Percentiles rank a stretch among this genome's conserved stretches.
Evolutionary conservation across 2,329 filamentous ascomycete species (phyloP).

Genomic region (Penicillium digitatum): DNA sequence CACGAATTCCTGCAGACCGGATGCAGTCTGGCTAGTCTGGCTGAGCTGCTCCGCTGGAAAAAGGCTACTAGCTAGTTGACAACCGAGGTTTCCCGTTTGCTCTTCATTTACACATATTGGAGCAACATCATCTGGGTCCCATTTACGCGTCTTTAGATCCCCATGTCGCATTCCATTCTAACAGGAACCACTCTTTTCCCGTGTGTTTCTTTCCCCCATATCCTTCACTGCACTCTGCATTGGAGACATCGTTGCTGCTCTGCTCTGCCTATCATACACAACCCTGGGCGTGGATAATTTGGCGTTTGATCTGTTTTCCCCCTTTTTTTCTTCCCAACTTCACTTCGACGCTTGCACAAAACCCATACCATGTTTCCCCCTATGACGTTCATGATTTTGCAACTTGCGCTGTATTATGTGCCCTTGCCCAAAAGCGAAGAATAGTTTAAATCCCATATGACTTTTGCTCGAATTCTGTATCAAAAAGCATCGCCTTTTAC

Average conservation of each 20-base stretch:
- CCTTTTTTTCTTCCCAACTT: not conserved
- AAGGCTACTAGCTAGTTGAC: constrained; percentile 42
- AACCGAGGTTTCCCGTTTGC: not conserved
- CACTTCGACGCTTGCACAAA: constrained; percentile 10
- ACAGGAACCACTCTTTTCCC: constrained; percentile 11
- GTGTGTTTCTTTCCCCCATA: not conserved
- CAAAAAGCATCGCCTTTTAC: no score
- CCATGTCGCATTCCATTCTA: constrained; percentile 21
- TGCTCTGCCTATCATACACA: constrained; percentile 15
- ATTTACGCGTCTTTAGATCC: constrained; percentile 29
- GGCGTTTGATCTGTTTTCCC: constrained; percentile 23
- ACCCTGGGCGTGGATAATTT: constrained; percentile 31
- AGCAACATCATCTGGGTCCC: constrained; percentile 33
- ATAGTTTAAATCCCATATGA: constrained; percentile 8
- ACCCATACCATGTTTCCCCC: constrained; percentile 12
- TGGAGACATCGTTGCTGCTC: not conserved
- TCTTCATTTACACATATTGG: constrained; percentile 17
- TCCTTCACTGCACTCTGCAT: constrained; percentile 1
- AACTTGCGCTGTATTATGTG: constrained; percentile 11
- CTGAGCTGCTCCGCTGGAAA: constrained; percentile 74
- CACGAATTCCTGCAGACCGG: constrained; percentile 95
- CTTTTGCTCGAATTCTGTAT: not conserved
- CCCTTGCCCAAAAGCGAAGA: constrained; percentile 14
- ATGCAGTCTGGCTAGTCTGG: constrained; percentile 75
- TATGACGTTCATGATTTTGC: constrained; percentile 15